These are phyloP conservation scores for Pseudophaeomoniella oleicola DNA, from an alignment of 2,329 filamentous ascomycete species.

Conservation along the genomic window DNA sequence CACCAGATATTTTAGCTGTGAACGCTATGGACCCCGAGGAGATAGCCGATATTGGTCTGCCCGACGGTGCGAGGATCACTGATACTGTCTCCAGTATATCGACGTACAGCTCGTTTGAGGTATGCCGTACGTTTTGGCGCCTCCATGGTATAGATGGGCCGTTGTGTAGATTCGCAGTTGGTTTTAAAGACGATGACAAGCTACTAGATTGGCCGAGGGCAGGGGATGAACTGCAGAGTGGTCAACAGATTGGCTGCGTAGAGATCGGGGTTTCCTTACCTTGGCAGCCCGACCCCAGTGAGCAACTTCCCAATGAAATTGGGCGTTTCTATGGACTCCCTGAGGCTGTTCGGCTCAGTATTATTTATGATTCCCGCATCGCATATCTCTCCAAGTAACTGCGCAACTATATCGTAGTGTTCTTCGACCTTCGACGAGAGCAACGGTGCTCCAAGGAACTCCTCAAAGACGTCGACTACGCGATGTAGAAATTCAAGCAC, in stretches of 20 bases:
- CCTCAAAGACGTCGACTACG: conserved; percentile 80
- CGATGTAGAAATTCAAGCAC: conserved; percentile 91
- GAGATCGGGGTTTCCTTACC: conserved; percentile 33
- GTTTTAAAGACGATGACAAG: conserved; percentile 23
- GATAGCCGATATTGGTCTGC: conserved; percentile 70
- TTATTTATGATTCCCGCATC: conserved; percentile 81
- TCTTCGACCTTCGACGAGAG: conserved; percentile 74
- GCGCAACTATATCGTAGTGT: conserved; percentile 86
- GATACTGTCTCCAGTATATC: conserved; percentile 84
- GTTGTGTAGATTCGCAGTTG: conserved; percentile 15
- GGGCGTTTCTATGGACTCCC: conserved; percentile 84
- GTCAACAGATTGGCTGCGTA: conserved; percentile 4
- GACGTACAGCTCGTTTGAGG: conserved; percentile 92
- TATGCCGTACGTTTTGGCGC: conserved; percentile 81
- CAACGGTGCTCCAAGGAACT: conserved; percentile 80
- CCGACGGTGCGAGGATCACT: conserved; percentile 81
- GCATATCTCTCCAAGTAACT: conserved; percentile 90
- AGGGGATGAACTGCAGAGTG: conserved; percentile 23
- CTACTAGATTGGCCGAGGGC: conserved; percentile 23
- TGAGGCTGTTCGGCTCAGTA: conserved; percentile 82
- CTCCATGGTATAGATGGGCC: conserved; percentile 66
- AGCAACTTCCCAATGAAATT: conserved; percentile 80
- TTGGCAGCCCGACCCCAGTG: conserved; percentile 71
- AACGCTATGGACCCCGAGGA: conserved; percentile 89
- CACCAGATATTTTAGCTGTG: conserved; percentile 84